These are phyloP conservation scores for Acacia crassicarpa DNA, from an alignment of 306 rosid species.

Conservation along the genomic window DNA sequence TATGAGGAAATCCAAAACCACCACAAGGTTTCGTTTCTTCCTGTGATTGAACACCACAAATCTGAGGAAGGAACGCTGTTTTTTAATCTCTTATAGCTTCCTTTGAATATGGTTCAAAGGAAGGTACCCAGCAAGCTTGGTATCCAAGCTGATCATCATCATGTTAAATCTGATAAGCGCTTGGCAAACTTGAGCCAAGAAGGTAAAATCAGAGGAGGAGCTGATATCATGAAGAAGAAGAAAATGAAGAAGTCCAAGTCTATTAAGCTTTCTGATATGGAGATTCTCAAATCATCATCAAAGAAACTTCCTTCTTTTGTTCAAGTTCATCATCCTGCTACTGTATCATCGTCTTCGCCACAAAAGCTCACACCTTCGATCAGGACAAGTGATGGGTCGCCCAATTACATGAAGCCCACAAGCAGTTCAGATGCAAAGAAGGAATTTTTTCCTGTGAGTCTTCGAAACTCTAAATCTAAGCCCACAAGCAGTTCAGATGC, in stretches of 20 bases:
- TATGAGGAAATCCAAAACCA: conserved; percentile 28
- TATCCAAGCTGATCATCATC: conserved; percentile 51
- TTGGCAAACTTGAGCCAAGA: conserved; percentile 56
- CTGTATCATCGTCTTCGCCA: background rate
- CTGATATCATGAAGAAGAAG: conserved; percentile 67
- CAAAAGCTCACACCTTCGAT: conserved; percentile 39
- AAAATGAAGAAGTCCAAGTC: conserved; percentile 75
- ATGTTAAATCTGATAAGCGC: conserved; percentile 55
- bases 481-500: conserved; percentile 84
- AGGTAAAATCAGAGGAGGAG: conserved; percentile 65
- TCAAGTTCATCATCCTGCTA: background rate
- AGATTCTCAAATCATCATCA: conserved; percentile 45
- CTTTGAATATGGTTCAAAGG: conserved; percentile 80
- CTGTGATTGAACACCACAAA: conserved; percentile 33
- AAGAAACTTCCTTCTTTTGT: background rate
- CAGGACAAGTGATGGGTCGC: conserved; percentile 51
- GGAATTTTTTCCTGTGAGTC: conserved; percentile 59
- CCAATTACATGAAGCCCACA: conserved; percentile 93
- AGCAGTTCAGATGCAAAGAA: conserved; percentile 84
- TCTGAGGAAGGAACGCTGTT: conserved; percentile 43
- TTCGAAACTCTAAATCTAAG: conserved; percentile 49
- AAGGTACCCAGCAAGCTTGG: conserved; percentile 64
- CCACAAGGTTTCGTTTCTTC: conserved; percentile 43
- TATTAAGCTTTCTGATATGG: conserved; percentile 62
- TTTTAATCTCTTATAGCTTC: conserved; percentile 16